phyloP scores from a whole-genome alignment of 2,329 filamentous ascomycete genomes.

The Ascochyta koolunga region DNA sequence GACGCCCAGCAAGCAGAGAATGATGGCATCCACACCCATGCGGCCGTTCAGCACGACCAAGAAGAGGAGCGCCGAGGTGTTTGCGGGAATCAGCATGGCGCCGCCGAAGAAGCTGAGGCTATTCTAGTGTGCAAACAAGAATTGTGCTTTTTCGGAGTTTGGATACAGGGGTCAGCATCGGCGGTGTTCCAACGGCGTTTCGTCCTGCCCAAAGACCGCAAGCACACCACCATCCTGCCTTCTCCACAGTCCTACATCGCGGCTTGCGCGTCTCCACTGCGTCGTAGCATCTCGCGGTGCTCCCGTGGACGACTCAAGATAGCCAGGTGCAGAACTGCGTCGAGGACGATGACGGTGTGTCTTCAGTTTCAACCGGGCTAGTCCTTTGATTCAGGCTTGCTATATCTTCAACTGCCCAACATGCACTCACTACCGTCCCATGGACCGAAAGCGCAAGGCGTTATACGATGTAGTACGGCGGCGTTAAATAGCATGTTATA shows the following conservation, averaged over 20 bases:
- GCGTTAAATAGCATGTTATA: too few species aligned
- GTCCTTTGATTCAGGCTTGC: background rate
- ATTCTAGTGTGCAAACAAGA: slow-evolving; percentile 18
- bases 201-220: too few species aligned
- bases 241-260: slow-evolving; percentile 3
- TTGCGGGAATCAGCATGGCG: slow-evolving; percentile 26
- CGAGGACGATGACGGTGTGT: background rate
- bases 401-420: background rate
- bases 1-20: slow-evolving; percentile 59
- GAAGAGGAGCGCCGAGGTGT: slow-evolving; percentile 27
- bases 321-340: slow-evolving; percentile 21
- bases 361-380: too few species aligned
- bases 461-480: slow-evolving; percentile 3
- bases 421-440: slow-evolving; percentile 10
- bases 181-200: too few species aligned
- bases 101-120: slow-evolving; percentile 37
- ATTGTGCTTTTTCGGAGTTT: slow-evolving; percentile 5
- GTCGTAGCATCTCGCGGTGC: slow-evolving; percentile 30
- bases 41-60: slow-evolving; percentile 31
- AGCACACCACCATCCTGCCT: background rate
- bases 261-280: slow-evolving; percentile 26
- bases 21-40: slow-evolving; percentile 33
- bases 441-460: slow-evolving; percentile 11
- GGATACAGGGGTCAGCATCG: background rate
- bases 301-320: slow-evolving; percentile 22